Evolutionary conservation across 2,329 filamentous ascomycete species (phyloP), one percentile per base, ranked within the genome.

Genomic region (Trichoderma sp.): DNA sequence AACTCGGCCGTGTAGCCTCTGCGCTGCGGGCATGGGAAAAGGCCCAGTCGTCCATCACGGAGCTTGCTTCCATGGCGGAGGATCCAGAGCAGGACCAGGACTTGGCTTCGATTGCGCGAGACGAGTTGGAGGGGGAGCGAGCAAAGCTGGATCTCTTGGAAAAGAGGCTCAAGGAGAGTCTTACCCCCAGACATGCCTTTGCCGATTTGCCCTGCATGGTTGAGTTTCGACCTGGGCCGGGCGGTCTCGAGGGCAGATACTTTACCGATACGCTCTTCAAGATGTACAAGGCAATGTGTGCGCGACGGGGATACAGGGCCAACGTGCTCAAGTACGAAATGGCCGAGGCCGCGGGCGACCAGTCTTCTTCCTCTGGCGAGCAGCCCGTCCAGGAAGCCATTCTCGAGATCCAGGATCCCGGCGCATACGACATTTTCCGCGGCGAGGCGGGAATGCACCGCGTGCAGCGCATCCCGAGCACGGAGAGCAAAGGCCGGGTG

Each of bases 371-470:
- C 0, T 86, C 86, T 14, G 86, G 86, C 61, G 91, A 94, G 72
- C 82, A 87, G 31, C 90, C 93, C 7, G 84, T 98, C 3, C 89
- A 92, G 68, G 96, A 98, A 82, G 96, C 93, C 8, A 89, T 99
- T 29, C 85, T 99, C 31, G 94, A 97, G 78, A 84, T 99, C 43
- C 88, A 91, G 70, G 87, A 89, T 61, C 82, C 88, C 1, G 93
- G 93, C 35, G 90, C 94, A 27, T 99, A 97, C 80, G 92, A 91
- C 70, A 77, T 88, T 1, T 88, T 99, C 75, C 88, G 95, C 71
- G 91, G 91, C 74, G 96, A 99, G 80, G 93, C 95, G 3, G 96
- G 96, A 37, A 96, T 99, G 73, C 96, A 99, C 79, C 89, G 96
- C 33, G 96, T 99, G 0, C 96, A 99, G 83, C 89, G 96, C 31